Conservation (phyloP, 208 protist genomes). For the Wallacemonas sp. region DNA sequence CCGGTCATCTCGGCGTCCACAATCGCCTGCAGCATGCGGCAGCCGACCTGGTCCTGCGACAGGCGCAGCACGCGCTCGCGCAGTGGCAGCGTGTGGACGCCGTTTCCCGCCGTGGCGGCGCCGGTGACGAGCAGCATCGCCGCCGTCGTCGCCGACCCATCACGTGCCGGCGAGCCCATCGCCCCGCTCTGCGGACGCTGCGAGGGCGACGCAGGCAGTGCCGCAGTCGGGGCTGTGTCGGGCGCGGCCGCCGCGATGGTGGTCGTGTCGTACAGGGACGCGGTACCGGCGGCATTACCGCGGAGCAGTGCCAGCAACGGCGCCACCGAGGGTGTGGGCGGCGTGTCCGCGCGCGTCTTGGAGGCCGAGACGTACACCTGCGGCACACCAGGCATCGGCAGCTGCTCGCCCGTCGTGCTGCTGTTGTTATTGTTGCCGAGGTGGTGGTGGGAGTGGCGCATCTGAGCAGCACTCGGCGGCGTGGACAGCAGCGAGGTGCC, state of each 20-base stretch:
- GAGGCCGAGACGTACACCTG: not conserved
- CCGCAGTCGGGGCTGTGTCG: not conserved
- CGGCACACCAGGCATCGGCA: not conserved
- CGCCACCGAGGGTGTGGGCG: constrained; percentile 7
- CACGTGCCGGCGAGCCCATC: not conserved
- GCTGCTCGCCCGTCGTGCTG: no score
- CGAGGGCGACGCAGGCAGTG: constrained; percentile 9
- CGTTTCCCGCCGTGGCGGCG: no score
- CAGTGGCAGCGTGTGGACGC: constrained; percentile 12
- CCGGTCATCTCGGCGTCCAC: constrained; percentile 40
- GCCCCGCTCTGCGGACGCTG: constrained; percentile 11
- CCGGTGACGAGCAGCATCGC: no score
- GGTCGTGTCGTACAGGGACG: constrained; percentile 12
- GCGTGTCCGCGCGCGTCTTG: not conserved
- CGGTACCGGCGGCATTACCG: not conserved
- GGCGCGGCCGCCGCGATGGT: constrained; percentile 12
- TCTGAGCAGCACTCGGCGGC: not conserved
- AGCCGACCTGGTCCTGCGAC: constrained; percentile 65
- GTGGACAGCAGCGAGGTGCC: not conserved
- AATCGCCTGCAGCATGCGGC: constrained; percentile 64
- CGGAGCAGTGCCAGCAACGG: constrained; percentile 11
- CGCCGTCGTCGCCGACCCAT: no score
- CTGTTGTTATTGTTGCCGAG: no score
- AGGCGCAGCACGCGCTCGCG: constrained; percentile 27
- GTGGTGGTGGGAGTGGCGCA: not conserved